These are phyloP conservation scores for Talaromyces sp. DNA, from an alignment of 2,329 filamentous ascomycete species.

Conservation along the genomic window DNA sequence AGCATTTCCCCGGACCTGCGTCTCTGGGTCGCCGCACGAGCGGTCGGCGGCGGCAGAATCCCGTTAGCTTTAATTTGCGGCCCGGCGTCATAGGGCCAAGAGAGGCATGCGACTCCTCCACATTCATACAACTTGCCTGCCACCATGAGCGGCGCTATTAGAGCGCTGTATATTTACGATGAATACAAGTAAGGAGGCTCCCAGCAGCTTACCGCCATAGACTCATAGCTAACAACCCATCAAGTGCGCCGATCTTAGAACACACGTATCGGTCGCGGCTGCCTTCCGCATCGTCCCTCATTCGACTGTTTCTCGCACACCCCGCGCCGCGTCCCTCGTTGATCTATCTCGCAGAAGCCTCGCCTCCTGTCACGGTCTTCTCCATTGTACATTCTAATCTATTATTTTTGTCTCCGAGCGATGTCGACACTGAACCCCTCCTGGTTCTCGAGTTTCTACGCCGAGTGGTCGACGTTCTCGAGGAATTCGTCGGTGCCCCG, in stretches of 20 bases:
- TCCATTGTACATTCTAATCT: slow-evolving; percentile 82
- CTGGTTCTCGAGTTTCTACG: slow-evolving; percentile 92
- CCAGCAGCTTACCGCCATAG: background rate
- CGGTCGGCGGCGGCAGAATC: background rate
- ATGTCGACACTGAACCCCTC: slow-evolving; percentile 80
- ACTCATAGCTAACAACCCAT: slow-evolving; percentile 8
- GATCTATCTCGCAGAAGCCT: slow-evolving; percentile 75
- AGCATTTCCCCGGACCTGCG: background rate
- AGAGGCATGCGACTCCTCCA: slow-evolving; percentile 7
- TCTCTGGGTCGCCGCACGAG: background rate
- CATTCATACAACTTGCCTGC: slow-evolving; percentile 7
- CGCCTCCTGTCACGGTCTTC: slow-evolving; percentile 82
- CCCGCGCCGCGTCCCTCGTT: slow-evolving; percentile 75
- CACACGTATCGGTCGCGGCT: slow-evolving; percentile 83
- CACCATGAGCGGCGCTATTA: slow-evolving; percentile 79
- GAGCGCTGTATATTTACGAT: slow-evolving; percentile 95
- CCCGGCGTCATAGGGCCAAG: slow-evolving; percentile 13
- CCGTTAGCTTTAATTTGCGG: background rate
- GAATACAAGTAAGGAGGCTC: slow-evolving; percentile 73
- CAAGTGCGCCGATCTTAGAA: slow-evolving; percentile 75
- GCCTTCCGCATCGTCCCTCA: slow-evolving; percentile 66
- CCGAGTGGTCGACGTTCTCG: slow-evolving; percentile 82
- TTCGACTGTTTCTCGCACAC: slow-evolving; percentile 83
- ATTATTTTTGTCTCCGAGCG: slow-evolving; percentile 78
- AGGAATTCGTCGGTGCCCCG: slow-evolving; percentile 89